Evolutionary conservation across 805 yeast genomes (phyloP).

Genomic region (Starmerella sirachaensis): DNA sequence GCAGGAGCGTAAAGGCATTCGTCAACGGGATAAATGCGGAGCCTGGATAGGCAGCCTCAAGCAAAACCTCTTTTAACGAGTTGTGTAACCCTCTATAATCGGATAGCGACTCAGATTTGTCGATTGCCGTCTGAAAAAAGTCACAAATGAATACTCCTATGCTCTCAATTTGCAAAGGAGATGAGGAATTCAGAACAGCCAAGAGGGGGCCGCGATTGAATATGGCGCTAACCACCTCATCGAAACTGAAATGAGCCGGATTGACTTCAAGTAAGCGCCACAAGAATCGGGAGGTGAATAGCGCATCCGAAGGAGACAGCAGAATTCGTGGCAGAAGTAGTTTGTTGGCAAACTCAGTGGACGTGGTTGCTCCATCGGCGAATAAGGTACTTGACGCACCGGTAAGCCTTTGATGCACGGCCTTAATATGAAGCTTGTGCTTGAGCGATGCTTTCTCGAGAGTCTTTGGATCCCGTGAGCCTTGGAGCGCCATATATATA

Average conservation of each 20-base stretch:
- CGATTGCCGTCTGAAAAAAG: background rate
- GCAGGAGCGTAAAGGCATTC: conserved; percentile 12
- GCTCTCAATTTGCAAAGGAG: conserved; percentile 19
- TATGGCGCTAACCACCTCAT: background rate
- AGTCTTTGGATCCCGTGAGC: background rate
- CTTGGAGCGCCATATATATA: background rate
- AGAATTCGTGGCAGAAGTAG: conserved; percentile 9
- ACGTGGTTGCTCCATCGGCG: background rate
- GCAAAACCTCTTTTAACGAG: conserved; percentile 2
- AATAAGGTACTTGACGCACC: background rate
- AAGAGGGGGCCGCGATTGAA: conserved; percentile 8
- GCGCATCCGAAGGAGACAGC: conserved; percentile 16
- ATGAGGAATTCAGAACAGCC: conserved; percentile 5
- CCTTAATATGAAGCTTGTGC: conserved; percentile 4
- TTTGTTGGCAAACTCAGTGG: background rate
- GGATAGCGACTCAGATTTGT: background rate
- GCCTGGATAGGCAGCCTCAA: conserved; percentile 13
- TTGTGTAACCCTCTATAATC: background rate
- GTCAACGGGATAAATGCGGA: conserved; percentile 12
- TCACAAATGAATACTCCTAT: conserved; percentile 13
- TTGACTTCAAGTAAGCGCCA: background rate
- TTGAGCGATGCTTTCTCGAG: conserved; percentile 2
- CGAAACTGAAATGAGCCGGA: background rate
- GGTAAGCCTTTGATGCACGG: conserved; percentile 3
- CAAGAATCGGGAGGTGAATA: conserved; percentile 14